phyloP scores from a whole-genome alignment of 176 grass and related monocot genomes.

The Cenchrus purpureus region DNA sequence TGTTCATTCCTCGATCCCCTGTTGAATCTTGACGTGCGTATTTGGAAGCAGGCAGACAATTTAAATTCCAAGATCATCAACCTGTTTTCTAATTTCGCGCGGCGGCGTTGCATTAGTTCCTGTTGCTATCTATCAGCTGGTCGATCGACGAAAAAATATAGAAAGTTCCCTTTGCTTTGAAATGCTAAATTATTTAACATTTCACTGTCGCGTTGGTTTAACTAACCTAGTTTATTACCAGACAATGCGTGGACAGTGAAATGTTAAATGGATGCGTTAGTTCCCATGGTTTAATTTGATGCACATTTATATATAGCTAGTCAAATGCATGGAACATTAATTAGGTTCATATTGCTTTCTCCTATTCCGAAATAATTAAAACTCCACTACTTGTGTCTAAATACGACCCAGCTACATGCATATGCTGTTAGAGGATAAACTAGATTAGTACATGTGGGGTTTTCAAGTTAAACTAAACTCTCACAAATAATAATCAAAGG shows the following conservation, averaged over 20 bases:
- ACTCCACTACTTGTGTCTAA: neutral
- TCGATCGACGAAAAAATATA: neutral
- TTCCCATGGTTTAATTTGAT: no score
- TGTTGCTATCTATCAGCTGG: neutral
- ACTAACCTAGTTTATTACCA: neutral
- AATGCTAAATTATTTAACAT: neutral
- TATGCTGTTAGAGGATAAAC: neutral
- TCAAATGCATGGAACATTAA: neutral
- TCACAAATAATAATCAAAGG: neutral
- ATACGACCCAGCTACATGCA: neutral
- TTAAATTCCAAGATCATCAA: neutral
- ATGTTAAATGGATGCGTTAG: no score
- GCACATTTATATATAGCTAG: neutral
- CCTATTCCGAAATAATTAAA: neutral
- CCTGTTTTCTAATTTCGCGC: neutral
- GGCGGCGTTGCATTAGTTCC: neutral
- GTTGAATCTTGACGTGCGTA: conserved; percentile 30
- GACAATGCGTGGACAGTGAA: neutral
- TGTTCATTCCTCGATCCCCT: neutral
- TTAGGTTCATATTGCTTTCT: neutral
- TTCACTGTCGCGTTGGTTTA: neutral
- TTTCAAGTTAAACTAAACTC: neutral
- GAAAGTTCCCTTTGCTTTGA: neutral
- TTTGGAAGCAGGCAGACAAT: neutral
- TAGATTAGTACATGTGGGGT: neutral